Evolutionary conservation across 306 rosid species (phyloP), one percentile per base, ranked within the genome.

Genomic region (Quercus ilex): DNA sequence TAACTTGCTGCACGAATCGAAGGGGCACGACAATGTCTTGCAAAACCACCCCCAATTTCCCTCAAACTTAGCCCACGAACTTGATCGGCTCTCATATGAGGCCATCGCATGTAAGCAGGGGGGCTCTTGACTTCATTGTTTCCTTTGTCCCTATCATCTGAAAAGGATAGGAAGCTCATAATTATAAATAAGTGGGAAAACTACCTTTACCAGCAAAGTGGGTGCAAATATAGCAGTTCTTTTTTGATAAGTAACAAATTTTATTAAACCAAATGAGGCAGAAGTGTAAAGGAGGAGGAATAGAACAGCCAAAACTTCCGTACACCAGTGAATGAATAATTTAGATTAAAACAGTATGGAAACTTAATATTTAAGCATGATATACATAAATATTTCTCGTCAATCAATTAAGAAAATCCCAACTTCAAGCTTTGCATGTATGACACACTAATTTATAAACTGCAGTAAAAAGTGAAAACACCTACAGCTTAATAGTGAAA

Each of bases 11-110:
- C 96, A 72, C 96, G 99, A 73, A 96, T 84, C 63, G 99, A 91
- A 17, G 99, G 96, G 62, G 93, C 99, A 79, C 97, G 97, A 33
- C 90, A 94, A 76, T 96, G 99, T 88, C 97, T 87, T 7, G 97
- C 58, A 81, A 96, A 96, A 80, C 99, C 99, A 72, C 99, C 99
- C 77, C 99, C 99, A 75, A 96, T 91, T 89, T 96, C 99, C 85
- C 99, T 93, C 84, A 96, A 91, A 85, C 86, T 67, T 69, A 96
- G 85, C 77, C 98, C 99, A 73, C 87, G 98, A 83, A 96, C 93
- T 82, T 93, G 98, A 88, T 96, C 93, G 71, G 98, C 98, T 89
- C 90, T 93, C 88, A 91, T 87, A 83, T 96, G 99, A 88, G 99
- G 99, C 99, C 99, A 96, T 58, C 96, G 99, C 94, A 96, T 85